Evolutionary conservation across 2,329 filamentous ascomycete species (phyloP).

Genomic region (Monosporascus sp.): DNA sequence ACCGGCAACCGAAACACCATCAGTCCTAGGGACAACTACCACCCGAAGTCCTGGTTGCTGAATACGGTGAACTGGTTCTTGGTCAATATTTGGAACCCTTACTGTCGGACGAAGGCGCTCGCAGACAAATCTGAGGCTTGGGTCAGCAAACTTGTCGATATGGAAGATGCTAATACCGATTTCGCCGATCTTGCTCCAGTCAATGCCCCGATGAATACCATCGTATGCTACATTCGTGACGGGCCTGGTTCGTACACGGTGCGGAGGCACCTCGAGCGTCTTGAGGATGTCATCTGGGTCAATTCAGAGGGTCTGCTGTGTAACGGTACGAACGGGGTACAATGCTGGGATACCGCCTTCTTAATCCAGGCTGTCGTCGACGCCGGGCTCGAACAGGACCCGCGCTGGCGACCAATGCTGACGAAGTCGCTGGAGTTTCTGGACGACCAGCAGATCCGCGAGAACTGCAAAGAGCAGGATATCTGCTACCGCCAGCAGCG

Average conservation of each 20-base stretch:
- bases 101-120: constrained; percentile 61
- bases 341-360: constrained; percentile 95
- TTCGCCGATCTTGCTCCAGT: constrained; percentile 84
- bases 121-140: constrained; percentile 71
- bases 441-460: constrained; percentile 84
- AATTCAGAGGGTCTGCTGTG: constrained; percentile 88
- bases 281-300: constrained; percentile 87
- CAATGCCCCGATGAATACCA: constrained; percentile 83
- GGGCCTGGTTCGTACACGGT: constrained; percentile 71
- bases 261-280: constrained; percentile 69
- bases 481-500: constrained; percentile 83
- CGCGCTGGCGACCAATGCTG: constrained; percentile 78
- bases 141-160: constrained; percentile 76
- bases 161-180: constrained; percentile 90
- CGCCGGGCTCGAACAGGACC: constrained; percentile 70
- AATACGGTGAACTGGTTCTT: constrained; percentile 74
- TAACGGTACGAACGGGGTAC: constrained; percentile 97
- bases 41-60: constrained; percentile 83
- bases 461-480: constrained; percentile 71
- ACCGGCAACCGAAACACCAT: constrained; percentile 76
- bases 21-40: constrained; percentile 75
- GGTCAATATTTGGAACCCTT: constrained; percentile 75
- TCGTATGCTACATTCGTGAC: constrained; percentile 79
- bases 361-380: constrained; percentile 77
- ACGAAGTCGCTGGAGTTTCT: constrained; percentile 77